Base-by-base conservation (phyloP, 192 early-diverging fungal species). In the Coemansia sp. region DNA sequence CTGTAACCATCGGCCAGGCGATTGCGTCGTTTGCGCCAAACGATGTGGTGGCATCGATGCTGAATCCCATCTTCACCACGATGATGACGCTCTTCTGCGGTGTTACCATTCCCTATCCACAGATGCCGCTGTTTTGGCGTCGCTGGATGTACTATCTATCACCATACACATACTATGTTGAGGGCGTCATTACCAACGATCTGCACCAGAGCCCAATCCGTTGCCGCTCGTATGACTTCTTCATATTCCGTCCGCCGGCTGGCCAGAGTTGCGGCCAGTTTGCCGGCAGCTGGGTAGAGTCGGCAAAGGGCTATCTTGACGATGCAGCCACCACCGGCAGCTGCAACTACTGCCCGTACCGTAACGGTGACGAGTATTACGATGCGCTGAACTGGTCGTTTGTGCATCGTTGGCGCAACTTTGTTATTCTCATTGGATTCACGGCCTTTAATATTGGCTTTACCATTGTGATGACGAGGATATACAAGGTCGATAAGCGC, bases 51-150 rank as follows among this genome's bases (percentile, higher is more conserved):
- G 89, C 88, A 1, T 81, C 87, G 2, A 73, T 92, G 64, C 57
- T 91, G 40, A 89, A 90, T 57, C 91, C 91, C 8, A 85, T 93
- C 42, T 81, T 88, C 59, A 84, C 90, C 5, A 85, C 87, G 3
- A 77, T 89, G 64, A 81, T 91, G 47, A 85, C 87, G 66, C 71
- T 93, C 53, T 93, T 92, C 79, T 84, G 85, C 56, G 90, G 90
- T 72, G 81, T 92, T 52, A 89, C 91, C 71, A 88, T 88, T 63
- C 76, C 87, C 4, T 85, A 85, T 41, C 41, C 67, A 16, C 65
- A 74, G 0, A 90, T 92, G 89, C 86, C 87, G 16, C 74, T 74
- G 38, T 91, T 91, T 80, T 91, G 89, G 87, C 83, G 84, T 32
- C 75, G 76, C 0, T 91, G 90, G 89, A 86, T 91, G 81, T 91